Conservation (phyloP, 2,329 filamentous ascomycete species). For the Verticillium longisporum region DNA sequence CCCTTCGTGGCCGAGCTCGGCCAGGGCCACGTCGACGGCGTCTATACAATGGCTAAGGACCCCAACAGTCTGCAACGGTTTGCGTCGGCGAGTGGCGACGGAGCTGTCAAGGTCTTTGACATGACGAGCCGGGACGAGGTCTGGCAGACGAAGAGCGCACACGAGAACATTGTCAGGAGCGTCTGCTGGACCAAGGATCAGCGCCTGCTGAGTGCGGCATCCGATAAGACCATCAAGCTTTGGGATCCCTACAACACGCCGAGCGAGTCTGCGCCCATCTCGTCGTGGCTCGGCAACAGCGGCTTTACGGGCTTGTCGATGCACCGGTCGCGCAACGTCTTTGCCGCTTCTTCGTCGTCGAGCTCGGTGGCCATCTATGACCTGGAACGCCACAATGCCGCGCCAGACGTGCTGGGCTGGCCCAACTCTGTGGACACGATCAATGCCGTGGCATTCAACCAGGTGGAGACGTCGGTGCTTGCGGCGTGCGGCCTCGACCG, state of each 20-base stretch:
- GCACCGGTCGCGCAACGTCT: slow-evolving; percentile 70
- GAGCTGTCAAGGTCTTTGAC: slow-evolving; percentile 63
- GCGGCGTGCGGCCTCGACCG: slow-evolving; percentile 81
- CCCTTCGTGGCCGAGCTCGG: slow-evolving; percentile 80
- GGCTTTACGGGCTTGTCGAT: slow-evolving; percentile 73
- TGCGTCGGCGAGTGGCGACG: slow-evolving; percentile 83
- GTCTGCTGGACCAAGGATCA: slow-evolving; percentile 82
- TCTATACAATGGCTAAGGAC: slow-evolving; percentile 74
- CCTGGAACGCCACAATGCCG: slow-evolving; percentile 70
- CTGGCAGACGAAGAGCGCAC: slow-evolving; percentile 67
- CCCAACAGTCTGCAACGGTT: slow-evolving; percentile 66
- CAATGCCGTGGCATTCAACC: slow-evolving; percentile 82
- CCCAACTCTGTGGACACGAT: slow-evolving; percentile 88
- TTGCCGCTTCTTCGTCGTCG: slow-evolving; percentile 72
- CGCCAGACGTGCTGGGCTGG: slow-evolving; percentile 79
- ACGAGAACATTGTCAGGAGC: slow-evolving; percentile 90
- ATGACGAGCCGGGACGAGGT: slow-evolving; percentile 64
- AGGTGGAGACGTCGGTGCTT: slow-evolving; percentile 85
- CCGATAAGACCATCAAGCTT: slow-evolving; percentile 81
- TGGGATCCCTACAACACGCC: slow-evolving; percentile 81
- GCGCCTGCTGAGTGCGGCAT: slow-evolving; percentile 80
- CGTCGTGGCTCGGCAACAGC: slow-evolving; percentile 60
- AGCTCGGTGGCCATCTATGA: slow-evolving; percentile 84
- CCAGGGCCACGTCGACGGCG: slow-evolving; percentile 83
- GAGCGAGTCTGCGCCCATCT: slow-evolving; percentile 61